Evolutionary conservation across 192 early-diverging fungal genomes (phyloP), one percentile per base, ranked within the genome.

Genomic region (Coemansia sp.): DNA sequence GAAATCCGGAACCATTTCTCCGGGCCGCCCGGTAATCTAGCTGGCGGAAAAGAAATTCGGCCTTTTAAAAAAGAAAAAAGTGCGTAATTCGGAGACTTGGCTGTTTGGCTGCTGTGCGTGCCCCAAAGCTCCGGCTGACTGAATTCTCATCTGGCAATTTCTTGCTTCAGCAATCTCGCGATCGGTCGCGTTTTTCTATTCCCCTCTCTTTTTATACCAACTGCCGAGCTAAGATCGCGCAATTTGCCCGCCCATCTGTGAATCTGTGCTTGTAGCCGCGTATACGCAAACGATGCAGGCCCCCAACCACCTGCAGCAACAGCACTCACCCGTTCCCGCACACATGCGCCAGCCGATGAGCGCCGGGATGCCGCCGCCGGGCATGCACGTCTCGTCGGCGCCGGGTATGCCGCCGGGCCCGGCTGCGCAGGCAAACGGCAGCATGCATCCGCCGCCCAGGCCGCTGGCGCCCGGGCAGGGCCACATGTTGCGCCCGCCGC

Each of bases 291-390:
- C 43, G 55, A 67, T 75, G 72, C 72, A 75, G 50, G 65, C 61
- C 8, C 72, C 59, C 45, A 66, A 64, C 61, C 72, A 75, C 41
- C 45, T 57, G 53, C 43, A 65, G 35, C 72, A 75, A 35, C 58
- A 57, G 38, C 59, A 58, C 32, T 56, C 72, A 25, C 47, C 59
- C 23, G 58, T 58, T 7, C 72, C 72, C 15, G 58, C 39, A 25
- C 72, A 68, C 46, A 63, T 54, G 27, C 64, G 65, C 10, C 72
- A 39, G 32, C 48, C 60, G 10, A 58, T 63, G 62, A 57, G 58
- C 28, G 23, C 58, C 0, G 64, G 65, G 6, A 75, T 75, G 65
- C 49, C 54, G 22, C 72, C 72, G 21, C 50, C 56, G 4, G 65
- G 65, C 8, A 68, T 75, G 72, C 62, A 60, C 34, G 57, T 49